Evolutionary conservation across 495 filamentous ascomycete genomes (phyloP).

Genomic region (Trichoderma orchidacearum): DNA sequence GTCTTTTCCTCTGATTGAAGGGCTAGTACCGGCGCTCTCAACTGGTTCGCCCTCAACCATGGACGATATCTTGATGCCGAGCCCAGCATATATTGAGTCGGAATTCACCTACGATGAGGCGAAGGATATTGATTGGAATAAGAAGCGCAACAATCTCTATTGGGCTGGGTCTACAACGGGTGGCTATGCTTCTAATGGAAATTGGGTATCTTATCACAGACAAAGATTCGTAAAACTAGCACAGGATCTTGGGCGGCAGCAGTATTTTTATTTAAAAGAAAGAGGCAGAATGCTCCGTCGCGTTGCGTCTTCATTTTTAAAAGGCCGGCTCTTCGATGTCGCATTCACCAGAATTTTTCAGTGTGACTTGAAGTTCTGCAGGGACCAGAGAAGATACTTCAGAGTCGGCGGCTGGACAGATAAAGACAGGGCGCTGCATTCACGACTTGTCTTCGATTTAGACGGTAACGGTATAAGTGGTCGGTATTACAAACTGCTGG

Average conservation of each 20-base stretch:
- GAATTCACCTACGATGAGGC: conserved; percentile 11
- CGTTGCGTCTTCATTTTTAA: conserved; percentile 2
- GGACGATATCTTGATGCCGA: background rate
- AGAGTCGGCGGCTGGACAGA: background rate
- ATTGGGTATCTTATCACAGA: conserved; percentile 23
- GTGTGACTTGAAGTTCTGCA: conserved; percentile 3
- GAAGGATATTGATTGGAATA: conserved; percentile 20
- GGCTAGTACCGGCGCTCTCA: background rate
- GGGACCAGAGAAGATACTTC: conserved; percentile 13
- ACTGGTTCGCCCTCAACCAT: background rate
- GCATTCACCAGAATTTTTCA: conserved; percentile 7
- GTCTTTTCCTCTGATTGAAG: background rate
- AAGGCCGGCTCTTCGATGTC: conserved; percentile 5
- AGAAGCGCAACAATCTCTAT: conserved; percentile 19
- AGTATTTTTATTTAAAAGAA: background rate
- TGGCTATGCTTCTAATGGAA: conserved; percentile 15
- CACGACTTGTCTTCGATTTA: conserved; percentile 29
- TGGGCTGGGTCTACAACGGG: conserved; percentile 31
- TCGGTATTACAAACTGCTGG: conserved; percentile 34
- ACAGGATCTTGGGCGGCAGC: background rate
- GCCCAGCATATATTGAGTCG: background rate
- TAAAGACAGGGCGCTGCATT: background rate
- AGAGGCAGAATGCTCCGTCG: background rate
- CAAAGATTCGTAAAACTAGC: conserved; percentile 21
- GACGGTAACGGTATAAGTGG: conserved; percentile 44